A percentile compares a stretch with the other conserved stretches of the same genome.
Evolutionary conservation across 2,329 filamentous ascomycete genomes (phyloP).

Genomic region (Chaetomiaceae sp.): DNA sequence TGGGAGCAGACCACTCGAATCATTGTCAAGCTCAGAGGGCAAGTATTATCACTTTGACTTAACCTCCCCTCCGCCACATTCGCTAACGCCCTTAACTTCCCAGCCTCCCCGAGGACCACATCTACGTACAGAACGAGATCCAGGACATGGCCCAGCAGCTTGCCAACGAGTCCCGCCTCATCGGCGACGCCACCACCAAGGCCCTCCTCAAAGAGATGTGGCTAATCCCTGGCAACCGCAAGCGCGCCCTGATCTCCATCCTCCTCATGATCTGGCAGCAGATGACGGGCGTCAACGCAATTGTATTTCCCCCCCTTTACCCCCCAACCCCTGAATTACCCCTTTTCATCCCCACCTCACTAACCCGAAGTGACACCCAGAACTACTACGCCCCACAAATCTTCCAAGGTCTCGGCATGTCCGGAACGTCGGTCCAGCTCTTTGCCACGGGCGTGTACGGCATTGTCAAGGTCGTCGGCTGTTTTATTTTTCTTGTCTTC

Average conservation of each 20-base stretch:
- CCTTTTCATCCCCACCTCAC: background rate
- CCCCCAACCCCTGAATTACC: background rate
- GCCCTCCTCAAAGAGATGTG: background rate
- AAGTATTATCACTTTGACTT: background rate
- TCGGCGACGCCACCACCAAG: background rate
- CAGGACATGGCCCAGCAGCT: background rate
- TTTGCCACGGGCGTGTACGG: background rate
- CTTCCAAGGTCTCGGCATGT: background rate
- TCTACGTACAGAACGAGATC: background rate
- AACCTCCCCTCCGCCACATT: background rate
- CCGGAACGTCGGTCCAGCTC: background rate
- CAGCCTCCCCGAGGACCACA: background rate
- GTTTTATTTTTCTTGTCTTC: background rate
- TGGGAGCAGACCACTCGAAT: background rate
- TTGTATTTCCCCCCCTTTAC: background rate
- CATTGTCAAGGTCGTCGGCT: background rate
- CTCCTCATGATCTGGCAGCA: background rate
- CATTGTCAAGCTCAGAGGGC: background rate
- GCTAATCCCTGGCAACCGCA: background rate
- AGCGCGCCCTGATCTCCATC: background rate
- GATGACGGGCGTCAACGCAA: background rate
- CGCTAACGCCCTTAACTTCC: background rate
- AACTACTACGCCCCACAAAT: background rate
- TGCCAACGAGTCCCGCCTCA: background rate
- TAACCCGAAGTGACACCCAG: background rate